Percentiles rank a stretch among this genome's conserved stretches.
phyloP scores from a whole-genome alignment of 495 filamentous ascomycete genomes.

The Aspergillus indologenus region DNA sequence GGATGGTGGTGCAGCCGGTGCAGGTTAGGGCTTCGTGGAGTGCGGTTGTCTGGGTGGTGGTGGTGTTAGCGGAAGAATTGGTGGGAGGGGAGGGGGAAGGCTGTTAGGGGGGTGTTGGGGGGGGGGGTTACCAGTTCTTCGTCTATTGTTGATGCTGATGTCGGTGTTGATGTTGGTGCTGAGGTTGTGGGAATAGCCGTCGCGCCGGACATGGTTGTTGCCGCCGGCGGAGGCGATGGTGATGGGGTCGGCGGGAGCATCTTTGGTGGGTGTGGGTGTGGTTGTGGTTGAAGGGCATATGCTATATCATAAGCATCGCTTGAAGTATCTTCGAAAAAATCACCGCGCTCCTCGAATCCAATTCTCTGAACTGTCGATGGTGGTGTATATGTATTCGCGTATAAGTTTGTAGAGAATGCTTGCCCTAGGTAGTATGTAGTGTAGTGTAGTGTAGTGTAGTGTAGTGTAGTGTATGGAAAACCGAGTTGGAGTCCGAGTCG shows the following conservation, averaged over 20 bases:
- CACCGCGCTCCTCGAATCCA: too few relatives aligned
- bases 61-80: not conserved
- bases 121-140: conserved; percentile 10
- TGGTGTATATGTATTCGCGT: too few relatives aligned
- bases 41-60: conserved; percentile 8
- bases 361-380: too few relatives aligned
- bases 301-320: too few relatives aligned
- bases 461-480: too few relatives aligned
- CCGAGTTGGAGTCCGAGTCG: too few relatives aligned
- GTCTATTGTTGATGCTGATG: not conserved
- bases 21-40: conserved; percentile 35
- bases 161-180: not conserved
- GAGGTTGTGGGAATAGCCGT: not conserved
- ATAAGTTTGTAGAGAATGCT: too few relatives aligned
- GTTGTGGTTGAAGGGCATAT: not conserved
- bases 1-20: conserved; percentile 23
- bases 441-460: too few relatives aligned
- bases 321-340: too few relatives aligned
- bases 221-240: not conserved
- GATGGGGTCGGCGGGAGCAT: not conserved
- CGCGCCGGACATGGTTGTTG: not conserved
- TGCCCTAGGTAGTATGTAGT: too few relatives aligned
- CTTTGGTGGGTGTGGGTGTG: not conserved
- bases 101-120: not conserved
- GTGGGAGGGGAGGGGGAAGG: not conserved